Percentiles rank a stretch among this genome's conserved stretches.
Evolutionary conservation across 495 filamentous ascomycete genomes (phyloP).

Genomic region (Achaetomiella virescens): DNA sequence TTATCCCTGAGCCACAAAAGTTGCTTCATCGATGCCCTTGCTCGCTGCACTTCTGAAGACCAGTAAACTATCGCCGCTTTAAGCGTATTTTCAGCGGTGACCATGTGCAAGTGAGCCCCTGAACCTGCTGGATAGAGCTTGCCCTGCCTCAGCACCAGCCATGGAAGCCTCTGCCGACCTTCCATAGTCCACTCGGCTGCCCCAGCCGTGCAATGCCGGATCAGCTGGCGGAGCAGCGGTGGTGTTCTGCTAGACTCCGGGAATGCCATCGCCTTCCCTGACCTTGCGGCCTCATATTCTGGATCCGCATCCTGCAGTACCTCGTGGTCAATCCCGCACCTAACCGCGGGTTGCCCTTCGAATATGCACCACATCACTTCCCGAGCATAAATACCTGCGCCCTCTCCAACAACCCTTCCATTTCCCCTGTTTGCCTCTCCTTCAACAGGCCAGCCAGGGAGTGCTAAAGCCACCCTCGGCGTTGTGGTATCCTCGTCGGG

Average conservation of each 20-base stretch:
- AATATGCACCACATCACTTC: slow-evolving; percentile 36
- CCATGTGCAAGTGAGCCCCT: background rate
- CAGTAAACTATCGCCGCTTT: slow-evolving; percentile 7
- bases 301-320: slow-evolving; percentile 15
- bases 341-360: slow-evolving; percentile 19
- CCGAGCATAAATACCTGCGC: slow-evolving; percentile 34
- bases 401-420: slow-evolving; percentile 15
- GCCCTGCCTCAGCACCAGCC: slow-evolving; percentile 7
- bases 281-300: background rate
- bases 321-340: slow-evolving; percentile 26
- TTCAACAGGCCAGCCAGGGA: slow-evolving; percentile 18
- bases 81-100: background rate
- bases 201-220: slow-evolving; percentile 25
- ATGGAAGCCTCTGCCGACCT: background rate
- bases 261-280: slow-evolving; percentile 10
- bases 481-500: slow-evolving; percentile 17
- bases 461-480: slow-evolving; percentile 21
- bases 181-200: slow-evolving; percentile 20
- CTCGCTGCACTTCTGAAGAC: slow-evolving; percentile 6
- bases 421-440: background rate
- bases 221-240: slow-evolving; percentile 12
- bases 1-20: background rate
- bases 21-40: slow-evolving; percentile 2
- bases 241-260: slow-evolving; percentile 22
- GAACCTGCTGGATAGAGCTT: slow-evolving; percentile 10